A percentile compares a stretch with the other conserved stretches of the same genome.
phyloP scores from a whole-genome alignment of 257 asterid species.

The Vinca minor region DNA sequence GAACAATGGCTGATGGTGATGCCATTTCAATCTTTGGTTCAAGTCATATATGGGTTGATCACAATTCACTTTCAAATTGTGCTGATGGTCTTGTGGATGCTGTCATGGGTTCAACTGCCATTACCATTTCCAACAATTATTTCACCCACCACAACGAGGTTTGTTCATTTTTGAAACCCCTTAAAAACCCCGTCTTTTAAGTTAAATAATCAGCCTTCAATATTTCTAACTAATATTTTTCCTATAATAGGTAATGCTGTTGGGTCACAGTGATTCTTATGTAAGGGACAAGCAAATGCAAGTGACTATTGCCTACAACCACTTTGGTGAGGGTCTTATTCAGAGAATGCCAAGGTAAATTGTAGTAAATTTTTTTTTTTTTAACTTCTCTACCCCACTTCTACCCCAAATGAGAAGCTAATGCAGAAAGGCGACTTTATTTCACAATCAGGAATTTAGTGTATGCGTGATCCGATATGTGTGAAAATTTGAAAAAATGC shows the following conservation, averaged over 20 bases:
- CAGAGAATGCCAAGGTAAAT: conserved; percentile 95
- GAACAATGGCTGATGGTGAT: conserved; percentile 95
- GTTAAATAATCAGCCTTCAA: not conserved
- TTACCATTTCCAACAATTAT: conserved; percentile 78
- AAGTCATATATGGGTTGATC: conserved; percentile 91
- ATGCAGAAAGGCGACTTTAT: not conserved
- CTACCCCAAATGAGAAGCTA: not conserved
- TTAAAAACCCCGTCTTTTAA: not conserved
- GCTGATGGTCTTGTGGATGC: conserved; percentile 96
- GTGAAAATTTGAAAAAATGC: conserved; percentile 18
- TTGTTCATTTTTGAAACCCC: conserved; percentile 4
- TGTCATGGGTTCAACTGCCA: conserved; percentile 88
- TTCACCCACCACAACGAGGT: conserved; percentile 95
- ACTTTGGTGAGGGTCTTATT: conserved; percentile 83
- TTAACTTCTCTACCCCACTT: too few species aligned
- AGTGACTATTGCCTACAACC: conserved; percentile 90
- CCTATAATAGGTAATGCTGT: conserved; percentile 62
- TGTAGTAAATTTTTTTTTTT: not conserved
- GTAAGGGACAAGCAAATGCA: conserved; percentile 83
- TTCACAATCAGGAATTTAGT: not conserved
- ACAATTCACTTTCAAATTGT: conserved; percentile 74
- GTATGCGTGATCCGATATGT: not conserved
- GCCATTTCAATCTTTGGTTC: conserved; percentile 79
- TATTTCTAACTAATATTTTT: conserved; percentile 1
- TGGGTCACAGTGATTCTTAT: conserved; percentile 94